Conservation (phyloP, 345 rosid species). For the Eucalyptus cloeziana region DNA sequence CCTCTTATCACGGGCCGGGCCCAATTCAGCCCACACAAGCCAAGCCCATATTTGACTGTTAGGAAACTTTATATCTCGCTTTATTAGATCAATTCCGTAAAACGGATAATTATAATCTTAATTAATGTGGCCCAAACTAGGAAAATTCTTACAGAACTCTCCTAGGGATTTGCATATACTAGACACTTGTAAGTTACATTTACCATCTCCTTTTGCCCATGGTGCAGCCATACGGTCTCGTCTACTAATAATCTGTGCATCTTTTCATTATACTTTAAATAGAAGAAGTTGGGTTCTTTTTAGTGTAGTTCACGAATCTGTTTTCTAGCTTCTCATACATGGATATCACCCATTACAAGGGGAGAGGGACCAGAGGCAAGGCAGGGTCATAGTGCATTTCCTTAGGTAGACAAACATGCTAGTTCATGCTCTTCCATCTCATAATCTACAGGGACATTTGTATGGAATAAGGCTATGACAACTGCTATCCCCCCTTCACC, state of each 20-base stretch:
- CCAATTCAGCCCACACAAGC: too few species aligned
- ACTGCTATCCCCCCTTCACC: conserved; percentile 79
- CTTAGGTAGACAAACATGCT: not conserved
- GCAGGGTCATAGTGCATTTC: conserved; percentile 68
- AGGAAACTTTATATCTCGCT: too few species aligned
- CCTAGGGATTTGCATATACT: conserved; percentile 67
- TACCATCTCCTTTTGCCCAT: not conserved
- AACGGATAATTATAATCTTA: too few species aligned
- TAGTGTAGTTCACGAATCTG: not conserved
- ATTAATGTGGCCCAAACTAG: too few species aligned
- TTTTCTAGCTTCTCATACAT: conserved; percentile 63
- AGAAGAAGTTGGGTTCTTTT: not conserved
- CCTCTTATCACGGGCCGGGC: too few species aligned
- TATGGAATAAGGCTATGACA: conserved; percentile 68
- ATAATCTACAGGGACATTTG: conserved; percentile 64
- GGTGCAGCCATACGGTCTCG: not conserved
- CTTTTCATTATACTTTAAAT: not conserved
- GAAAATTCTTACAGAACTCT: too few species aligned
- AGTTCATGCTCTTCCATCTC: not conserved
- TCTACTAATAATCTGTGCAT: too few species aligned
- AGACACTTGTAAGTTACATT: conserved; percentile 57
- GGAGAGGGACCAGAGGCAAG: conserved; percentile 92
- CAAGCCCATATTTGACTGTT: too few species aligned
- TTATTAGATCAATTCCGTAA: too few species aligned
- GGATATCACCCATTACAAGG: conserved; percentile 71